Base-by-base conservation (phyloP, 164 flowering plant species). In the Euptelea pleiosperma region DNA sequence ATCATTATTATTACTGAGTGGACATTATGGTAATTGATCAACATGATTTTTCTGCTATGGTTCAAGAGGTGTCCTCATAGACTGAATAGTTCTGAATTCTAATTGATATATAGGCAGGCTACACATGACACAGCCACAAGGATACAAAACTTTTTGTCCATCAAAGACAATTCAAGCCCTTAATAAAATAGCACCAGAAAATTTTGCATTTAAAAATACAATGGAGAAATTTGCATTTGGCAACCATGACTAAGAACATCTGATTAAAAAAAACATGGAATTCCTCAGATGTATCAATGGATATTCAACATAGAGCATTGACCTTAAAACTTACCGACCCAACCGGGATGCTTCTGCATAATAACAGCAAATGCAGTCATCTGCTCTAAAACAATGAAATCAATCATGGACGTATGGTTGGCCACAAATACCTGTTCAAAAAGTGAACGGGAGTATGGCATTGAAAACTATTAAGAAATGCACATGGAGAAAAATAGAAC, bases 301-400 rank as follows among this genome's bases (percentile, higher is more conserved):
- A 24, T 18, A 44, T 6, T 57, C 28, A 12, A 14, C 16, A 8
- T 19, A 21, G 29, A 43, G 3, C 7, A 21, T 46, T 22, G 34
- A 47, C 24, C 37, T 55, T 43, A 31, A 46, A n/a, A 69, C 98
- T 78, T 75, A 94, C 99, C 99, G 72, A 94, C 96, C 97, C 99
- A 91, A 26, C 99, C 99, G 65, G 95, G 89, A 77, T 94, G 99
- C 73, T 94, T 94, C 69, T 94, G 99, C 99, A 94, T 94, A 31
- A 94, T 94, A 11, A 91, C 99, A 69, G 97, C 95, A 80, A 94
- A 94, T 61, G 99, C 85, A 56, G 95, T 94, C 93, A 94, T 89
- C 73, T 94, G 99, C 64, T 94, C 99, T 61, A 94, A 76, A 64
- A 94, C 62, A 48, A 94, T 82, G 73, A 94, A 94, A 73, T 94